Base-by-base conservation (phyloP, 495 filamentous ascomycete genomes). In the Parathielavia hyrcaniae region DNA sequence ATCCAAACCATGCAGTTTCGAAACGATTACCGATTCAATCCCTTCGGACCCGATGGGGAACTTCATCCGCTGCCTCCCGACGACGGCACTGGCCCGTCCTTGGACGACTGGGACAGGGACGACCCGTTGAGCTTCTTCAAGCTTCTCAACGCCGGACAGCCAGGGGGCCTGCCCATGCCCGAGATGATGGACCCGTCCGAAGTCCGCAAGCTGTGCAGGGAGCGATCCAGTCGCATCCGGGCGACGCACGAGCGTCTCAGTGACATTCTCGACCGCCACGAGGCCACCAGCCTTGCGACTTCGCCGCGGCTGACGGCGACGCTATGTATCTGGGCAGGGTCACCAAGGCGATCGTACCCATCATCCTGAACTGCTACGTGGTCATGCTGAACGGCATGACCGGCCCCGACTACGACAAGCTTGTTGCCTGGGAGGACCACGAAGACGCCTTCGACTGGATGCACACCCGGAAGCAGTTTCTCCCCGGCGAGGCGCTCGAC, bases 401-500 rank as follows among this genome's bases (percentile, higher is more conserved):
- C 0, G 67, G 69, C 0, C 56, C 66, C 0, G 61, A 66, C 0
- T 84, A 84, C 59, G 81, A 79, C 14, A 61, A 73, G 38, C 62
- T 82, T 0, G n/a, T 77, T 14, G 7, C 57, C 11, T 75, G 69
- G 71, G 57, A 73, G 9, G 73, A 80, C 4, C 34, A 65, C n/a
- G 4, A 7, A 2, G 54, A 55, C 38, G 51, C 57, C 20, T 46
- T 43, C 26, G 53, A 58, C 4, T 57, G 41, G 60, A 43, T 51
- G 19, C 16, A 47, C 10, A 60, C 43, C 14, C 20, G 38, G 19
- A 60, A 55, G 12, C 61, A 64, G 55, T 64, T 60, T 7, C 54
- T 43, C 5, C 72, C 77, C 1, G 75, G 76, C 1, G 64, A 78
- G 4, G 79, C 79, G 0, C 64, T 81, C 0, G 32, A 73, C 16